Percentiles rank a stretch among this genome's conserved stretches.
These are phyloP conservation scores for Blastocystis sp. DNA, from an alignment of 352 stramenopile species.

Conservation along the genomic window DNA sequence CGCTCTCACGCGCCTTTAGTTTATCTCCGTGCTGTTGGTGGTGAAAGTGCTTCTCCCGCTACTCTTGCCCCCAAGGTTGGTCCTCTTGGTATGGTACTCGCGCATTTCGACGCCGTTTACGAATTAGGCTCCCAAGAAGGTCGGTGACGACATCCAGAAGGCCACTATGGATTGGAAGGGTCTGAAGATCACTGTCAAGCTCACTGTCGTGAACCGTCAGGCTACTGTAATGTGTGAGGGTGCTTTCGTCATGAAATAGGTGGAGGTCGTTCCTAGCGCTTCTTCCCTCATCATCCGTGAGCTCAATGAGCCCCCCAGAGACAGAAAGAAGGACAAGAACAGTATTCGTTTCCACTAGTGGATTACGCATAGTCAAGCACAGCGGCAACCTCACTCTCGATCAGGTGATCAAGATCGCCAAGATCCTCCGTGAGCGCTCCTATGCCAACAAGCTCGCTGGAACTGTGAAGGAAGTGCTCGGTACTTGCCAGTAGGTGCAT, in stretches of 20 bases:
- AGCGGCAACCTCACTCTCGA: constrained; percentile 99
- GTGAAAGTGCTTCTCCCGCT: constrained; percentile 96
- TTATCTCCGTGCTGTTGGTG: constrained; percentile 93
- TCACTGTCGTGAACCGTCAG: constrained; percentile 98
- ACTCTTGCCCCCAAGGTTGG: constrained; percentile 98
- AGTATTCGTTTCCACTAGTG: not conserved
- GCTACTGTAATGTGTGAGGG: constrained; percentile 76
- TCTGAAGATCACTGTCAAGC: constrained; percentile 98
- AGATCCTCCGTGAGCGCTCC: constrained; percentile 94
- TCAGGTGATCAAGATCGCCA: constrained; percentile 96
- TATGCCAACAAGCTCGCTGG: constrained; percentile 92
- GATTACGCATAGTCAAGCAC: constrained; percentile 88
- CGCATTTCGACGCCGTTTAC: not conserved
- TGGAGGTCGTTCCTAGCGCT: constrained; percentile 93
- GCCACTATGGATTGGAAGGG: constrained; percentile 99
- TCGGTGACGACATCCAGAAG: constrained; percentile 99
- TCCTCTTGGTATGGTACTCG: constrained; percentile 92
- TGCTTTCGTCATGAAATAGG: constrained; percentile 17
- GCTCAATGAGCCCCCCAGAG: constrained; percentile 96
- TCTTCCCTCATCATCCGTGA: constrained; percentile 99
- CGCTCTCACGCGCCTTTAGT: constrained; percentile 89
- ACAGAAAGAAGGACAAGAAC: constrained; percentile 93
- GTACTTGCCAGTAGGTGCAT: constrained; percentile 87
- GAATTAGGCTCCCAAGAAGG: constrained; percentile 94
- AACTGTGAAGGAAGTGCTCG: constrained; percentile 99